Evolutionary conservation across 176 grass and related monocot genomes (phyloP), one percentile per base, ranked within the genome.

Genomic region (bread wheat (Triticum aestivum)): DNA sequence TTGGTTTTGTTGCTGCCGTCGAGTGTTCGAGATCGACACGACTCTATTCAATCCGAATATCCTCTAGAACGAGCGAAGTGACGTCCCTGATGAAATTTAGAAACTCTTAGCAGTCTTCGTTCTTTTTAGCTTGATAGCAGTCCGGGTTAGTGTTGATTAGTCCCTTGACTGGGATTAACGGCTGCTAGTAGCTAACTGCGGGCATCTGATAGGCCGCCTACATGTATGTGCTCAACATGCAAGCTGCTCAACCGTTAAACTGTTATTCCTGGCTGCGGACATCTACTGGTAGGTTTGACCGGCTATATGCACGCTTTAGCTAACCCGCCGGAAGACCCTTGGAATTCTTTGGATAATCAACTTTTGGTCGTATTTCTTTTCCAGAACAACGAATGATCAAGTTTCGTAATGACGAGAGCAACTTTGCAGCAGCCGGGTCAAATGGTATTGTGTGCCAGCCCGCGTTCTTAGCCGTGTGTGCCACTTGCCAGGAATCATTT

Each of bases 61-160:
- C 77, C 9, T 80, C 77, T 87, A 81, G 77, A 81, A 79, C 64
- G 61, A 11, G 44, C 37, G 13, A 11, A 61, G 42, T 77, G 20
- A 15, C 15, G 45, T 56, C 17, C 52, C 52, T 56, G 44, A 32
- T 32, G 32, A 32, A 39, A 47, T 47, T 12, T 47, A 12, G 44
- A 12, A 47, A 47, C 39, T 41, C 39, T 41, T 44, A 49, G 47
- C 47, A 51, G 47, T 5, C 47, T 51, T 51, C 2, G 13, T 51
- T 12, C 10, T 45, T 45, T 45, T 45, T 45, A 45, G 42, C 42
- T 45, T 45, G 41, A 44, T 44, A 44, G 41, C 45, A 49, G 12
- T 49, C 8, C 4, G 12, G 52, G 20, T 9, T 37, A 35, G 42
- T 27, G 45, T 4, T 41, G 45, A 54, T 39, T 21, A 9, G 18